phyloP scores from a whole-genome alignment of 495 filamentous ascomycete genomes.

The Ascobolus immersus region DNA sequence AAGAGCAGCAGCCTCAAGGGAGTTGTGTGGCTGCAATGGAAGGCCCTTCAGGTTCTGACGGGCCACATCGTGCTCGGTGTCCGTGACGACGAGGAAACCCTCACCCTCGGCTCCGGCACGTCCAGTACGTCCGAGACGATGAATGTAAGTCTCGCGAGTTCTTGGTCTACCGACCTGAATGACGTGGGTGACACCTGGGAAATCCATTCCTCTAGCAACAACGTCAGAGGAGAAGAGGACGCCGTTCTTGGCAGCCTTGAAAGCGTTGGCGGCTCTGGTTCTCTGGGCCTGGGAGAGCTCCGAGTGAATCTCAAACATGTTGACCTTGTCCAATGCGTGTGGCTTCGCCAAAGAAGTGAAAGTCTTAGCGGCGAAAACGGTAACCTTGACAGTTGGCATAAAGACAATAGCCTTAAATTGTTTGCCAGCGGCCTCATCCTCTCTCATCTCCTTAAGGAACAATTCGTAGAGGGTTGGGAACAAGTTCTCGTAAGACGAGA shows the following conservation, averaged over 20 bases:
- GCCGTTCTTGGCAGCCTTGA: conserved; percentile 34
- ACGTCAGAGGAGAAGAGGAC: conserved; percentile 86
- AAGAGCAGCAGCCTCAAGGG: conserved; percentile 25
- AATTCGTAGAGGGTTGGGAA: conserved; percentile 52
- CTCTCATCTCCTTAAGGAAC: conserved; percentile 14
- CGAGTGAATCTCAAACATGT: conserved; percentile 50
- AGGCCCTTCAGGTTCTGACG: conserved; percentile 30
- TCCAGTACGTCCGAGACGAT: conserved; percentile 54
- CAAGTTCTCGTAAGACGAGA: conserved; percentile 46
- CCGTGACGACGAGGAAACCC: conserved; percentile 49
- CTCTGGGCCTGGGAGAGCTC: conserved; percentile 43
- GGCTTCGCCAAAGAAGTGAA: conserved; percentile 28
- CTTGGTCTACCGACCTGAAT: conserved; percentile 56
- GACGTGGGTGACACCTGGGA: conserved; percentile 76
- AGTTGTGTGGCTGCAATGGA: conserved; percentile 36
- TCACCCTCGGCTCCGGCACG: conserved; percentile 51
- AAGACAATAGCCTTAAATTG: conserved; percentile 93
- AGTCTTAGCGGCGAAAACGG: conserved; percentile 32
- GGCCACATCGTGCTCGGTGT: conserved; percentile 28
- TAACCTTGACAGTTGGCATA: conserved; percentile 50
- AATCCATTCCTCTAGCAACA: conserved; percentile 88
- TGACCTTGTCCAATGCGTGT: conserved; percentile 15
- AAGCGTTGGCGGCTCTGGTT: conserved; percentile 40
- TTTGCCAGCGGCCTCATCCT: conserved; percentile 16
- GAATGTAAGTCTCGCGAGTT: conserved; percentile 59